Conservation (phyloP, 2,329 filamentous ascomycete genomes). For the Talaromyces sp. region DNA sequence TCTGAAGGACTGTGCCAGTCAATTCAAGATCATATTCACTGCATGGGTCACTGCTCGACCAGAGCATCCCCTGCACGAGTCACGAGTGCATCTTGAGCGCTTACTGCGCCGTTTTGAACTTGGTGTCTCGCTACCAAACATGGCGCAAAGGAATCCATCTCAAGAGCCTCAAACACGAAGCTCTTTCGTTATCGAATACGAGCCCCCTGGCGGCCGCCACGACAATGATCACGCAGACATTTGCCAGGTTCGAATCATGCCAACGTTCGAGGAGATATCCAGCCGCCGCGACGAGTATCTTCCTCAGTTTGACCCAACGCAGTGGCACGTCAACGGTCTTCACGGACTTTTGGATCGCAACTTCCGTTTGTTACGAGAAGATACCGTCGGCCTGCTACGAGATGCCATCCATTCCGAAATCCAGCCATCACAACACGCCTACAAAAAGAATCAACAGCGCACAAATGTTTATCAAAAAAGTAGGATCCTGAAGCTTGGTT, state of each 20-base stretch:
- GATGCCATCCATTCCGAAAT: slow-evolving; percentile 28
- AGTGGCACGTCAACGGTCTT: slow-evolving; percentile 29
- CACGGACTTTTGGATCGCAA: slow-evolving; percentile 34
- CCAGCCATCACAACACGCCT: neutral
- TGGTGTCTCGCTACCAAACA: slow-evolving; percentile 19
- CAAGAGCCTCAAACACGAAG: neutral
- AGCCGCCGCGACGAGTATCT: slow-evolving; percentile 30
- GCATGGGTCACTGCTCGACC: slow-evolving; percentile 5
- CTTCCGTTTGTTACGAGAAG: slow-evolving; percentile 38
- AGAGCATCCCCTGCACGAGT: neutral
- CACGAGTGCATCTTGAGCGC: slow-evolving; percentile 15
- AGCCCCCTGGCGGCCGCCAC: slow-evolving; percentile 32
- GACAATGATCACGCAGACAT: slow-evolving; percentile 38
- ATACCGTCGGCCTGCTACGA: slow-evolving; percentile 32
- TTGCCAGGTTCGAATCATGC: slow-evolving; percentile 34
- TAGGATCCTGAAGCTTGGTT: neutral
- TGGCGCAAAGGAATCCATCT: neutral
- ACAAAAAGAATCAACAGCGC: neutral
- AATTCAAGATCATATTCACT: slow-evolving; percentile 15
- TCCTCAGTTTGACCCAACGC: slow-evolving; percentile 29
- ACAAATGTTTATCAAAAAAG: slow-evolving; percentile 6
- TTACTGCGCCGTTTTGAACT: slow-evolving; percentile 22
- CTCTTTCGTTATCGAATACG: slow-evolving; percentile 19
- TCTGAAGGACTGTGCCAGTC: slow-evolving; percentile 9
- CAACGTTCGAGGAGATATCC: slow-evolving; percentile 35